Conservation (phyloP, 2,329 filamentous ascomycete species). For the Fusarium virguliforme region DNA sequence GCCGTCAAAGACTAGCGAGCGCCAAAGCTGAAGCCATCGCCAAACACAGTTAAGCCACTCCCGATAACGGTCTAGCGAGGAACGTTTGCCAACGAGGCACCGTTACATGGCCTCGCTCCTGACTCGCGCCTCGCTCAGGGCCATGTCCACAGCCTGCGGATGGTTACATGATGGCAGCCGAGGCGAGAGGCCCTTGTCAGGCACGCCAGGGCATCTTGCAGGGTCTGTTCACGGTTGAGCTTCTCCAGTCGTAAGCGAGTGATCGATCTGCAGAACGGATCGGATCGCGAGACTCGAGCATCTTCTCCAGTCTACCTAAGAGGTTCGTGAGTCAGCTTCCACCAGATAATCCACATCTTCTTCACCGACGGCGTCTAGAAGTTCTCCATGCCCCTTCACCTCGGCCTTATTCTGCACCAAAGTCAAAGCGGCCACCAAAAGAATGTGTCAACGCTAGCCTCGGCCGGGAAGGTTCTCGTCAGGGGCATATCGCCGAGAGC, state of each 20-base stretch:
- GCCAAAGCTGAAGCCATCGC: conserved; percentile 10
- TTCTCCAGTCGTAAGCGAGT: conserved; percentile 8
- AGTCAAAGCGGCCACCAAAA: conserved; percentile 8
- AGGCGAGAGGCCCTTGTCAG: background rate
- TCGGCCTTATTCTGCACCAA: conserved; percentile 14
- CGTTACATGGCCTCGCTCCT: conserved; percentile 11
- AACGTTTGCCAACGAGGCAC: background rate
- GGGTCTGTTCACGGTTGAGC: background rate
- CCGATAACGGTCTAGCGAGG: background rate
- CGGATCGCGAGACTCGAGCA: conserved; percentile 6
- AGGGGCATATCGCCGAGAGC: conserved; percentile 15
- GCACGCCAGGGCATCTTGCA: background rate
- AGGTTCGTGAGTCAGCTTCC: background rate
- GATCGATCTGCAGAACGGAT: conserved; percentile 9
- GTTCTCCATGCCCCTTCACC: background rate
- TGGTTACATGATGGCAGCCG: conserved; percentile 4
- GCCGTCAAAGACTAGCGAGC: conserved; percentile 5
- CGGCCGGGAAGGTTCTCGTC: conserved; percentile 12
- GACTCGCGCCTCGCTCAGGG: background rate
- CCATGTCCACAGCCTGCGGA: background rate
- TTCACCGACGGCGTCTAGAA: background rate
- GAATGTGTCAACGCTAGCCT: conserved; percentile 19
- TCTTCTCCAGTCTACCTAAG: background rate
- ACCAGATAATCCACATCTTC: background rate
- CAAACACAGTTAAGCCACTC: background rate